Base-by-base conservation (phyloP, 129 eudicot genomes). In the Pseudognaphalium luteoalbum region DNA sequence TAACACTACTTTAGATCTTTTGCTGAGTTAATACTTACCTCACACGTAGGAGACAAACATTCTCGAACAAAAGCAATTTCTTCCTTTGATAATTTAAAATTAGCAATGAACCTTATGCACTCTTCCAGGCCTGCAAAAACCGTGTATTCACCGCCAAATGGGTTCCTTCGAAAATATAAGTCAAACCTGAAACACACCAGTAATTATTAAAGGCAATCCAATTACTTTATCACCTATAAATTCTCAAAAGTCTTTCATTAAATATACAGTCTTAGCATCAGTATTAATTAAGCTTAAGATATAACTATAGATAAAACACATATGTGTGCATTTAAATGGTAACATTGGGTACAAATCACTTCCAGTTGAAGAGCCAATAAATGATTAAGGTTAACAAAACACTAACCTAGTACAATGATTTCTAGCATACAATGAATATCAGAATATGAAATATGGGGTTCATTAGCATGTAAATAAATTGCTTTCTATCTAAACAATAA, bases 121-220 rank as follows among this genome's bases (percentile, higher is more conserved):
- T 93, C 98, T 85, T 93, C 97, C 9, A 93, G 80, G 67, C 98
- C 98, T 68, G 98, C 97, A 87, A 93, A 93, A 30, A 93, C 87
- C 3, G 98, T 93, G 74, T 88, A 93, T 77, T 93, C 98, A 30
- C 98, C 98, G 7, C 93, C 96, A 87, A 94, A 94, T 4, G 98
- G 98, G 60, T 89, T 94, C 83, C 80, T 93, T 72, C 97, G 83
- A 75, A 90, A 93, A 83, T 88, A 93, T 82, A 93, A 88, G 81
- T 93, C 97, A 77, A 90, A 93, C 96, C 98, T 93, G 90, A 59
- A 83, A 86, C 33, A 78, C 25, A 60, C 25, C 44, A 51, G 62
- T 30, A 62, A 29, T 34, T 10, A 74, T 30, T 14, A 47, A 47
- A 72, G 22, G 28, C 29, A 42, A 68, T 57, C 73, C 68, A 56